Evolutionary conservation across 1,284 basidiomycete genomes (phyloP).

Genomic region (Ganoderma resinaceum): DNA sequence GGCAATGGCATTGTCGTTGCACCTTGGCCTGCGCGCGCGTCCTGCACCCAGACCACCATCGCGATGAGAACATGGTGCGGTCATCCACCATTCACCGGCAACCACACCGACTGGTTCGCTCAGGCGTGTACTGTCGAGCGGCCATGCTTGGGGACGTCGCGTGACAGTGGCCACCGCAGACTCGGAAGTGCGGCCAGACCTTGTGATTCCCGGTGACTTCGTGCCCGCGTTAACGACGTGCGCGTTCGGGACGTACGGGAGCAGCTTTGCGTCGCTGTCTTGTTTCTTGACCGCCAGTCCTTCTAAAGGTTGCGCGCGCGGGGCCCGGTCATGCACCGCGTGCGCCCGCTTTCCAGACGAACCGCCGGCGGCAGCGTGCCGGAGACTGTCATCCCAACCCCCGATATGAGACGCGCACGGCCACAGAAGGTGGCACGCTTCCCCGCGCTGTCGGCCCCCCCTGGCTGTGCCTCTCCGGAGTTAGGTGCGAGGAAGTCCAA

Average conservation of each 20-base stretch:
- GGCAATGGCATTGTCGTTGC: background rate
- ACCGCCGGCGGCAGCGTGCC: background rate
- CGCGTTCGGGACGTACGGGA: background rate
- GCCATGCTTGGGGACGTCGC: background rate
- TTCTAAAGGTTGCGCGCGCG: background rate
- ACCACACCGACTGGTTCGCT: slow-evolving; percentile 4
- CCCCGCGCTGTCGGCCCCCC: background rate
- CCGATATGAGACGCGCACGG: background rate
- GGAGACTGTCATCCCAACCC: background rate
- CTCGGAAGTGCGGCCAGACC: background rate
- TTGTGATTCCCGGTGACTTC: background rate
- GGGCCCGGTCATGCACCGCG: background rate
- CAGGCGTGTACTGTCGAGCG: background rate
- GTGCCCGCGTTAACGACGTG: background rate
- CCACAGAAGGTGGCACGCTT: background rate
- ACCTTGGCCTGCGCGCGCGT: background rate
- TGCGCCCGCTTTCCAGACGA: background rate
- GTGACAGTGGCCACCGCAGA: background rate
- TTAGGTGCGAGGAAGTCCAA: slow-evolving; percentile 19
- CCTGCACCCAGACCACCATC: background rate
- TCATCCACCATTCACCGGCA: slow-evolving; percentile 7
- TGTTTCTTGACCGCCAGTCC: background rate
- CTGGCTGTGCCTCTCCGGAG: slow-evolving; percentile 16
- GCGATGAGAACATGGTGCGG: background rate
- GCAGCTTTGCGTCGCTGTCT: background rate